Evolutionary conservation across 2,329 filamentous ascomycete species (phyloP).

Genomic region (Phaeophleospora eucalypticola): DNA sequence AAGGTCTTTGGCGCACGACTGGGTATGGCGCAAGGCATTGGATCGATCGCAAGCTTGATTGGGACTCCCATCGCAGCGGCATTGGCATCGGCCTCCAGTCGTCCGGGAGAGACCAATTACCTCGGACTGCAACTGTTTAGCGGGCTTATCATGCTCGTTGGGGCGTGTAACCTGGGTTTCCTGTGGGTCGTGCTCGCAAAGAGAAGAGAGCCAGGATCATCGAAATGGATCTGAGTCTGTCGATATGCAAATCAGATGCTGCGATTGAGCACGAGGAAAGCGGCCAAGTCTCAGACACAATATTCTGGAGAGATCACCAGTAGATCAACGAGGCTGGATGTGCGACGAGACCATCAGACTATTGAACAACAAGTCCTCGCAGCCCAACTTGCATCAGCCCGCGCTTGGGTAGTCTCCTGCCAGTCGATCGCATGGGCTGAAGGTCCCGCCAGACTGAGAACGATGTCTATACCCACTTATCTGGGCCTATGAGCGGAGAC

Average conservation of each 20-base stretch:
- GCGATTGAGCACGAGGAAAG: neutral
- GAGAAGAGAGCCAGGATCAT: constrained; percentile 19
- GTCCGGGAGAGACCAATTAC: constrained; percentile 19
- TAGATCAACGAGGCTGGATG: too few relatives aligned
- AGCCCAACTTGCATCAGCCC: too few relatives aligned
- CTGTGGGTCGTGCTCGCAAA: constrained; percentile 27
- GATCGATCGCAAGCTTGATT: constrained; percentile 41
- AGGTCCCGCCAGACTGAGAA: too few relatives aligned
- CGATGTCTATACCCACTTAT: too few relatives aligned
- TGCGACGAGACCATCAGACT: too few relatives aligned
- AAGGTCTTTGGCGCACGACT: constrained; percentile 45
- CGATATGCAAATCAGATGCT: neutral
- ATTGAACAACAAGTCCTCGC: too few relatives aligned
- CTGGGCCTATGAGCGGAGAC: too few relatives aligned
- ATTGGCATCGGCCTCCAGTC: constrained; percentile 24
- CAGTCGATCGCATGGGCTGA: too few relatives aligned
- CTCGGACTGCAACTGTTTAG: constrained; percentile 30
- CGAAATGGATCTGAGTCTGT: constrained; percentile 20
- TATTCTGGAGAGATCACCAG: too few relatives aligned
- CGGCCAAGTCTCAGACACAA: too few relatives aligned
- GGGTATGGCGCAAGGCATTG: constrained; percentile 46
- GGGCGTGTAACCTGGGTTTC: constrained; percentile 22
- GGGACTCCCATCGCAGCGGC: constrained; percentile 47
- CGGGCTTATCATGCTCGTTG: constrained; percentile 27
- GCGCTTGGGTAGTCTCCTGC: too few relatives aligned